Conservation (phyloP, 108 stramenopile species). For the Pelagomonas calceolata region DNA sequence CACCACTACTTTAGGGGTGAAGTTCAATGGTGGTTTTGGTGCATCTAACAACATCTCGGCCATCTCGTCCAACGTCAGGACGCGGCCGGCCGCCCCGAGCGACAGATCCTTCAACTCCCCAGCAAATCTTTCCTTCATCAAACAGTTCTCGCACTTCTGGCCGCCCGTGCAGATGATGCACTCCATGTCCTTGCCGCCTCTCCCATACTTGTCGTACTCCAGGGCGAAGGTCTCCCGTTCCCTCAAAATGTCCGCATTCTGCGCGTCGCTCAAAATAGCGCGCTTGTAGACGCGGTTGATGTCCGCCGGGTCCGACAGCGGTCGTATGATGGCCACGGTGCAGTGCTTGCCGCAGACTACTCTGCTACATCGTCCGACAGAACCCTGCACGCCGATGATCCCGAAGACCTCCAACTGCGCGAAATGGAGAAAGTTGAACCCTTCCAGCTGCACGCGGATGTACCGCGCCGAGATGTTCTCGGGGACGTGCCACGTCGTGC, state of each 20-base stretch:
- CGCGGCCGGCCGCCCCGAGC: conserved; percentile 31
- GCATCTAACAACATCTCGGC: conserved; percentile 25
- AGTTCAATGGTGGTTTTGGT: conserved; percentile 30
- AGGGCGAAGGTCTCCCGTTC: conserved; percentile 39
- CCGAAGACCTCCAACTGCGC: conserved; percentile 47
- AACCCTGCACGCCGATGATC: conserved; percentile 9
- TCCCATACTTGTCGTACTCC: conserved; percentile 36
- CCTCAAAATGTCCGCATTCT: conserved; percentile 43
- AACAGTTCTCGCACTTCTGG: conserved; percentile 32
- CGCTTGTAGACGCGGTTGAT: conserved; percentile 39
- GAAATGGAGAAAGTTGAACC: conserved; percentile 44
- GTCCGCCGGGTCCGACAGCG: conserved; percentile 29
- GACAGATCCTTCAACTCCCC: conserved; percentile 32
- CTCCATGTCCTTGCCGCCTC: conserved; percentile 5
- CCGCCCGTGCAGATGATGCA: conserved; percentile 28
- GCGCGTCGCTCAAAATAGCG: conserved; percentile 38
- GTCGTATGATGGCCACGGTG: conserved; percentile 35
- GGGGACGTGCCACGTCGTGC: conserved; percentile 38
- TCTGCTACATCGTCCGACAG: conserved; percentile 23
- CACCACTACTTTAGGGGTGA: background rate
- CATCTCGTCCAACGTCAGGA: conserved; percentile 27
- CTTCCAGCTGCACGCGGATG: conserved; percentile 49
- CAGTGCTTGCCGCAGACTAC: conserved; percentile 42
- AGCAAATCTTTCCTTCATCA: conserved; percentile 20
- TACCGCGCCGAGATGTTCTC: conserved; percentile 37